These are phyloP conservation scores for Mycena amicta DNA, from an alignment of 768 basidiomycete genomes.

Conservation along the genomic window DNA sequence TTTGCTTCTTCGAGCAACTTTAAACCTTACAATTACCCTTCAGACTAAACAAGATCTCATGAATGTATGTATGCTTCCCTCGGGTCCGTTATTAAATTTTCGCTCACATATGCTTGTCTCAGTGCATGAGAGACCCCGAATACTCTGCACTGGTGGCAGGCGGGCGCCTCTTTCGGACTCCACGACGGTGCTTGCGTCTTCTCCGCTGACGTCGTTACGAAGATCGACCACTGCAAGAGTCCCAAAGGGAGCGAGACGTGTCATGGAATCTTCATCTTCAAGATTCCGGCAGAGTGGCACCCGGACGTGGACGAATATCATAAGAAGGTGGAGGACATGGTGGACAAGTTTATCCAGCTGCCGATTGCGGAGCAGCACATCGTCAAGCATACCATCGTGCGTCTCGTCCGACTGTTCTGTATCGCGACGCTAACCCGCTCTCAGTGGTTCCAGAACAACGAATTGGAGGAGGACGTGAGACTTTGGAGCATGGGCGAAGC, in stretches of 20 bases:
- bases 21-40: not conserved
- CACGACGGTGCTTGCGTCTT: conserved; percentile 3
- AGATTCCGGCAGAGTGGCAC: conserved; percentile 1
- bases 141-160: not conserved
- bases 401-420: not conserved
- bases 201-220: conserved; percentile 4
- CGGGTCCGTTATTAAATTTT: no score
- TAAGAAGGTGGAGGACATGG: not conserved
- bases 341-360: not conserved
- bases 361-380: conserved; percentile 5
- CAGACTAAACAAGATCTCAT: conserved; percentile 1
- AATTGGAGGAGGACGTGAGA: not conserved
- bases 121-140: conserved; percentile 5
- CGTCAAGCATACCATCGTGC: conserved; percentile 6
- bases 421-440: not conserved
- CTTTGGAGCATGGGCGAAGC: conserved; percentile 4
- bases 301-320: conserved; percentile 2
- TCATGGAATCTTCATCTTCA: conserved; percentile 10
- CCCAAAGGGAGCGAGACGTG: not conserved
- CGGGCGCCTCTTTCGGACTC: not conserved
- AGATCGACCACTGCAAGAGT: not conserved
- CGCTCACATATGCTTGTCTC: no score
- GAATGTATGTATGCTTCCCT: not conserved
- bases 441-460: conserved; percentile 12
- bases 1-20: not conserved